Evolutionary conservation across 257 asterid genomes (phyloP).

Genomic region (Solanum pennellii): DNA sequence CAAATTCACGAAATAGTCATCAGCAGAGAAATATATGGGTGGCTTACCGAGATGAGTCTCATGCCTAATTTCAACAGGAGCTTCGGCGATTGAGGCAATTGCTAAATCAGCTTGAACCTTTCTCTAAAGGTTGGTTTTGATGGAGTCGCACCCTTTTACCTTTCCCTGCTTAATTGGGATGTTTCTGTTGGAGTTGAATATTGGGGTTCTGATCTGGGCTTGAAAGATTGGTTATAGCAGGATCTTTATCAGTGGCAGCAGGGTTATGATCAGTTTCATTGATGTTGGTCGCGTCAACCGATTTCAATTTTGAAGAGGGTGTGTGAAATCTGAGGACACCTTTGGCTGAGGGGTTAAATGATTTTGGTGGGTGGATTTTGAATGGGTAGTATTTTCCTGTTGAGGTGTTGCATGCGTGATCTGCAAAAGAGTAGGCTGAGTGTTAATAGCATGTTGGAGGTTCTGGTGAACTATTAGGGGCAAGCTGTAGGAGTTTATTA

Average conservation of each 20-base stretch:
- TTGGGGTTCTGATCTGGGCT: not conserved
- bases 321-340: not conserved
- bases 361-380: not conserved
- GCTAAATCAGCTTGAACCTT: not conserved
- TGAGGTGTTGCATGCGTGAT: not conserved
- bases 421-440: not conserved
- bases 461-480: not conserved
- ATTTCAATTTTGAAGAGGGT: not conserved
- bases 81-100: not conserved
- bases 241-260: not conserved
- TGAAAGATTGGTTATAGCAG: not conserved
- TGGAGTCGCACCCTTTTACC: not conserved
- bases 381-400: not conserved
- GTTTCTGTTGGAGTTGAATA: not conserved
- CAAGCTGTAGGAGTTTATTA: not conserved
- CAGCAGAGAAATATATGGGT: not conserved
- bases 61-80: not conserved
- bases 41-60: not conserved
- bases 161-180: not conserved
- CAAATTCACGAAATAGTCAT: not conserved
- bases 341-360: not conserved
- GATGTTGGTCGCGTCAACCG: not conserved
- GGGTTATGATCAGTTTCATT: not conserved
- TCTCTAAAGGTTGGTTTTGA: not conserved
- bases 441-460: not conserved